A percentile compares a stretch with the other conserved stretches of the same genome.
Evolutionary conservation across 805 yeast genomes (phyloP).

Genomic region (Metschnikowia proteae): DNA sequence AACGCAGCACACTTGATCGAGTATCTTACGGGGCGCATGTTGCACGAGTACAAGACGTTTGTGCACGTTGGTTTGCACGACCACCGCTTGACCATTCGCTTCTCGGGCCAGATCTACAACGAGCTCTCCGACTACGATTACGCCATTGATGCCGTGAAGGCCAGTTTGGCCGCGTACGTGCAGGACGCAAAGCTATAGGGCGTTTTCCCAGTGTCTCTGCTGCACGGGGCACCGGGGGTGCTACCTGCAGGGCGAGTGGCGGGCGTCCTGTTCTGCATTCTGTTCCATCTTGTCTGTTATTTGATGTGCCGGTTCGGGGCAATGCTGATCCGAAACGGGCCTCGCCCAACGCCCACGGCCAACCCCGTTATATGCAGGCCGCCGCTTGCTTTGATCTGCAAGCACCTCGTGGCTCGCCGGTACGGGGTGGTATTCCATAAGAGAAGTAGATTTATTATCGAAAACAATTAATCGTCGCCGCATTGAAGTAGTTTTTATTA

Average conservation of each 20-base stretch:
- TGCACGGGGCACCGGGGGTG: too few relatives aligned
- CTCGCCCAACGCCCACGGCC: too few relatives aligned
- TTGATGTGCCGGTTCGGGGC: too few relatives aligned
- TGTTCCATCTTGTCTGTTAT: too few relatives aligned
- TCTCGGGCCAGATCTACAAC: slow-evolving; percentile 59
- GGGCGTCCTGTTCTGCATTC: too few relatives aligned
- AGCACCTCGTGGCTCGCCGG: too few relatives aligned
- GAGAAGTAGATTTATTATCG: neutral
- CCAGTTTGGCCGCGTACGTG: slow-evolving; percentile 4
- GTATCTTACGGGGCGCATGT: slow-evolving; percentile 5
- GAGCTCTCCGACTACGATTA: slow-evolving; percentile 50
- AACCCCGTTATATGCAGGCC: too few relatives aligned
- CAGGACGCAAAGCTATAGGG: neutral
- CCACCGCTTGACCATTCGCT: slow-evolving; percentile 33
- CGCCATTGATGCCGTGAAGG: slow-evolving; percentile 32
- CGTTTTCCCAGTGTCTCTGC: too few relatives aligned
- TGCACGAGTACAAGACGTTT: slow-evolving; percentile 34
- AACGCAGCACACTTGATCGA: slow-evolving; percentile 4
- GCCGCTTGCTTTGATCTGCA: too few relatives aligned
- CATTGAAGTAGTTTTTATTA: slow-evolving; percentile 43
- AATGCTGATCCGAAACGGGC: too few relatives aligned
- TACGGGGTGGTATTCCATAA: too few relatives aligned
- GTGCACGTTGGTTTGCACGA: slow-evolving; percentile 46
- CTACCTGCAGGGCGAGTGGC: too few relatives aligned
- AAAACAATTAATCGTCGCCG: slow-evolving; percentile 22